Conservation (phyloP, 768 basidiomycete genomes). For the Tephrocybe sp. region DNA sequence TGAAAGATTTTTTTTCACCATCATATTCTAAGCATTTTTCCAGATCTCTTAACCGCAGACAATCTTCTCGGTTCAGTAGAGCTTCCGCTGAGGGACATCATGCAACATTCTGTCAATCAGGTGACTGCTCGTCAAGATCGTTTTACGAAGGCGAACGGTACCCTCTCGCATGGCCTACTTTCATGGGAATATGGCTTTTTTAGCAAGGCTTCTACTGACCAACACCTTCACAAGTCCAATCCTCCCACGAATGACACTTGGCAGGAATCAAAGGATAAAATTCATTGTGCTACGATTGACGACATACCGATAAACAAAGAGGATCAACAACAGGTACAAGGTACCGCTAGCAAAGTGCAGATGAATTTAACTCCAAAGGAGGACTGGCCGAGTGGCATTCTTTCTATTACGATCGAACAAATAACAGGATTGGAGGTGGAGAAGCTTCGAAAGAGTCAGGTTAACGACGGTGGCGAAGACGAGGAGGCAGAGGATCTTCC, state of each 20-base stretch:
- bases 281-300: constrained; percentile 31
- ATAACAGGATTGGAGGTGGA: constrained; percentile 61
- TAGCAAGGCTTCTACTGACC: constrained; percentile 41
- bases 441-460: too few species aligned
- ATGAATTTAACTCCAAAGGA: constrained; percentile 53
- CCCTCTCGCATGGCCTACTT: constrained; percentile 32
- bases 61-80: constrained; percentile 50
- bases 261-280: constrained; percentile 46
- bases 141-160: constrained; percentile 32
- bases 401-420: constrained; percentile 64
- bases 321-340: constrained; percentile 35
- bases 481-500: constrained; percentile 61
- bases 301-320: constrained; percentile 25
- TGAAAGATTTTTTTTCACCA: background rate
- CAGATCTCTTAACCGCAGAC: constrained; percentile 43
- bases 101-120: constrained; percentile 35
- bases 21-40: background rate
- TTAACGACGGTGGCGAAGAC: background rate
- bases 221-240: constrained; percentile 27
- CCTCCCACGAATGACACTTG: constrained; percentile 35
- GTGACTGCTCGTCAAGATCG: constrained; percentile 44
- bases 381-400: constrained; percentile 63
- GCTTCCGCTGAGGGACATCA: constrained; percentile 33
- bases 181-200: constrained; percentile 53
- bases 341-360: constrained; percentile 32